Percentiles rank a stretch among this genome's conserved stretches.
These are phyloP conservation scores for Antrodiella citrinella DNA, from an alignment of 768 basidiomycete genomes.

Conservation along the genomic window DNA sequence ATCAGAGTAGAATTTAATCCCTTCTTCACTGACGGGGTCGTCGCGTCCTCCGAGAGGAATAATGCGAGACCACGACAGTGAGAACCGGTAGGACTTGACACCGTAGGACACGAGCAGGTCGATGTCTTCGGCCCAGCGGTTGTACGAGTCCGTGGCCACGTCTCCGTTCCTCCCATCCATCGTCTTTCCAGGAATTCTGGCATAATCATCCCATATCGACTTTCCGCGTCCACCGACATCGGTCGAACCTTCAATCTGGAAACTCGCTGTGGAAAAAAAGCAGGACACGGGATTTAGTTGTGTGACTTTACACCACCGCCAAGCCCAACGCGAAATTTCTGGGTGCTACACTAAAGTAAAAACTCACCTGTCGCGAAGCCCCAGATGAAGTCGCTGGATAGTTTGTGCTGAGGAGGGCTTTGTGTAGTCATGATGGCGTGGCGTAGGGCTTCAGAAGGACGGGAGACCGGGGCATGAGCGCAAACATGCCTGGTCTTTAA, in stretches of 20 bases:
- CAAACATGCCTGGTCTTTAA: slow-evolving; percentile 18
- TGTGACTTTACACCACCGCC: too few species aligned
- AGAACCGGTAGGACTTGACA: slow-evolving; percentile 70
- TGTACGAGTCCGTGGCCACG: slow-evolving; percentile 66
- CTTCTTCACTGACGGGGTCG: slow-evolving; percentile 64
- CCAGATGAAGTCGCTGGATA: slow-evolving; percentile 59
- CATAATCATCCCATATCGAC: slow-evolving; percentile 72
- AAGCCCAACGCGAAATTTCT: too few species aligned
- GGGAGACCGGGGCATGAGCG: slow-evolving; percentile 10
- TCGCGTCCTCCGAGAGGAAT: slow-evolving; percentile 67
- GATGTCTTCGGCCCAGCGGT: slow-evolving; percentile 59
- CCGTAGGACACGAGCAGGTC: slow-evolving; percentile 55
- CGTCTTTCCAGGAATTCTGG: slow-evolving; percentile 58
- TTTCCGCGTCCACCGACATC: slow-evolving; percentile 53
- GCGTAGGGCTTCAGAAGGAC: slow-evolving; percentile 23
- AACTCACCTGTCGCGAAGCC: slow-evolving; percentile 60
- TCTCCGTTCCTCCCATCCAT: slow-evolving; percentile 60
- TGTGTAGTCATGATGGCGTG: slow-evolving; percentile 16
- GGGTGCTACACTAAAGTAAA: too few species aligned
- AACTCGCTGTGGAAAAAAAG: slow-evolving; percentile 38
- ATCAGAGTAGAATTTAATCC: slow-evolving; percentile 62
- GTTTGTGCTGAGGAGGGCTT: slow-evolving; percentile 15
- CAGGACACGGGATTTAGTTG: too few species aligned
- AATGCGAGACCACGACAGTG: slow-evolving; percentile 67
- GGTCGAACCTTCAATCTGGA: slow-evolving; percentile 69